phyloP scores from a whole-genome alignment of 192 early-diverging fungal genomes.

The Backusella psychrophila region DNA sequence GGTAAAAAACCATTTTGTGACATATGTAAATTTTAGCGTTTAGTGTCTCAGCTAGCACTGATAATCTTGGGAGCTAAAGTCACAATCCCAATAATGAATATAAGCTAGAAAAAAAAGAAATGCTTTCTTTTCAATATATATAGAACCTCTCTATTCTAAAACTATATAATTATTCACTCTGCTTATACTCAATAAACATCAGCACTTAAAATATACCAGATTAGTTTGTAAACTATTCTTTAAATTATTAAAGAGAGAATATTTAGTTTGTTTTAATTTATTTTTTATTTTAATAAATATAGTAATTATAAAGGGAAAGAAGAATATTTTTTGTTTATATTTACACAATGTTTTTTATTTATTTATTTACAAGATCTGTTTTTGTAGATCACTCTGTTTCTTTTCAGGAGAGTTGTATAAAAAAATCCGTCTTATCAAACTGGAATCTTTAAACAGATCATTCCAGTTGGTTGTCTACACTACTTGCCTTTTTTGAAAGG shows the following conservation, averaged over 20 bases:
- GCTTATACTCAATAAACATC: neutral
- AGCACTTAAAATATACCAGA: neutral
- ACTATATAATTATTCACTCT: neutral
- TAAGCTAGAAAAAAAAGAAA: neutral
- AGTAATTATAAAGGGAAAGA: neutral
- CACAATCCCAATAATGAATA: neutral
- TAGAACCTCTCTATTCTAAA: neutral
- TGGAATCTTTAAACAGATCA: neutral
- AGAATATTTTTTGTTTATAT: neutral
- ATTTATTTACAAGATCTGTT: neutral
- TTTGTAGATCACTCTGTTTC: neutral
- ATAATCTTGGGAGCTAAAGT: neutral
- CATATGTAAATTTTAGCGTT: neutral
- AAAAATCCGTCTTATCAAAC: neutral
- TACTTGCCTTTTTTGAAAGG: neutral
- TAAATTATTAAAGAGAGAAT: neutral
- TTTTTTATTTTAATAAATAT: neutral
- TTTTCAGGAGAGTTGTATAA: neutral
- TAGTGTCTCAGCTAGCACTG: neutral
- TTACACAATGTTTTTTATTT: neutral
- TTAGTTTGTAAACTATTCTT: neutral
- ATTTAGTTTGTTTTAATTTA: neutral
- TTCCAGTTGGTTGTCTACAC: neutral
- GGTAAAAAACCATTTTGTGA: neutral
- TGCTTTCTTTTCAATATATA: neutral